Base-by-base conservation (phyloP, 2,329 filamentous ascomycete genomes). In the Microascus cirrosus region DNA sequence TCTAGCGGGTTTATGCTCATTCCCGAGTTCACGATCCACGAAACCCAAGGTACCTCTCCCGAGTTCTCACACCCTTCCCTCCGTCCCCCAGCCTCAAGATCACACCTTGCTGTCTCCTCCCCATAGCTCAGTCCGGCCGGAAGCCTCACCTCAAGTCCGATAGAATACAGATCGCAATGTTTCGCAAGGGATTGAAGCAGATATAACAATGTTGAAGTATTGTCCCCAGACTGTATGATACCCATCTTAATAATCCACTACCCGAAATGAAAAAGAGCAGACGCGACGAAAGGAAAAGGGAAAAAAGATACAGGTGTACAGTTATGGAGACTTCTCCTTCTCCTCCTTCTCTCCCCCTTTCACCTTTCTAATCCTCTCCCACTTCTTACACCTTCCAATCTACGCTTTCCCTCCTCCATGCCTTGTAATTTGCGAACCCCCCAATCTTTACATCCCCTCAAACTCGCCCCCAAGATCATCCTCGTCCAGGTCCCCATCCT, bases 391-490 rank as follows among this genome's bases (percentile, higher is more conserved):
- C n/a, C 13, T 18, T 18, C 39, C 13, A 45, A 32, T 32, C 28
- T 32, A 32, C 28, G 28, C 28, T 32, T 32, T 8, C 28, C 28
- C 28, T 32, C 28, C 28, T 32, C 28, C 28, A 32, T 32, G 28
- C 28, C 8, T 32, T 32, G 28, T 32, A 32, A 4, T 32, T 32
- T 32, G 28, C 8, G 28, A 4, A 8, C 8, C 28, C 28, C 28
- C 28, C 28, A 32, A 32, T 32, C 28, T 32, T 32, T 42, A 97
- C 80, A 97, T 90, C 66, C 90, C 93, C 67, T 97, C 94, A 73
- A 96, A 97, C 68, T 96, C 93, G 59, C 91, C 93, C 57, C 90
- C 91, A 54, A 95, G 86, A 75, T 97, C 94, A 68, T 96, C 94
- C 66, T 96, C 94, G 66, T 97, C 94, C 72, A 96, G 81, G 68